Percentiles rank a stretch among this genome's conserved stretches.
phyloP scores from a whole-genome alignment of 2,329 filamentous ascomycete genomes.

The Penicillium psychrosexuale region DNA sequence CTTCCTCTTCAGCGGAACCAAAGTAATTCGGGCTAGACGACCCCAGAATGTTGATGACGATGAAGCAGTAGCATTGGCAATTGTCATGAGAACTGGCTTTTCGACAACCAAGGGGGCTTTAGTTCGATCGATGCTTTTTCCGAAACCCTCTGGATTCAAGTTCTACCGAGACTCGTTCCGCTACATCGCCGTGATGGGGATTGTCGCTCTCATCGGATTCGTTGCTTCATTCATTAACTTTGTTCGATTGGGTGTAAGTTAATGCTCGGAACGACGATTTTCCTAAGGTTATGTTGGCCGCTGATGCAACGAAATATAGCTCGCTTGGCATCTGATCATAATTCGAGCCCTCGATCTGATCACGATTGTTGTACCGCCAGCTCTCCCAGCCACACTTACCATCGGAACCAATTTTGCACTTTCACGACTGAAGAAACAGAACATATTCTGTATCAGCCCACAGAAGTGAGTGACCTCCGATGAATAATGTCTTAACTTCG shows the following conservation, averaged over 20 bases:
- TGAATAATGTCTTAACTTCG: not conserved
- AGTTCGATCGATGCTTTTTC: constrained; percentile 96
- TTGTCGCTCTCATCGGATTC: constrained; percentile 82
- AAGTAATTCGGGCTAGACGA: constrained; percentile 83
- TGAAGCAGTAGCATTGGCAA: constrained; percentile 84
- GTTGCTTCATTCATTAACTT: constrained; percentile 92
- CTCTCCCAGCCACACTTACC: constrained; percentile 87
- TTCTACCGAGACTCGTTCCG: constrained; percentile 97
- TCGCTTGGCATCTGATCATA: constrained; percentile 87
- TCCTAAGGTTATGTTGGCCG: not conserved
- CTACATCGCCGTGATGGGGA: constrained; percentile 94
- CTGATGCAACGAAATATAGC: constrained; percentile 34
- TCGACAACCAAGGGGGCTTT: constrained; percentile 96
- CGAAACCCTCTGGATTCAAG: constrained; percentile 96
- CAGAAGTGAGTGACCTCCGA: constrained; percentile 53
- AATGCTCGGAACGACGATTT: not conserved
- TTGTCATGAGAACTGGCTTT: constrained; percentile 92
- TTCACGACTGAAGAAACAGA: constrained; percentile 76
- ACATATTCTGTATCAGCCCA: constrained; percentile 97
- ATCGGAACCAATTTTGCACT: constrained; percentile 97
- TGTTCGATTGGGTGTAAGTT: constrained; percentile 64
- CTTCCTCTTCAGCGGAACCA: constrained; percentile 92
- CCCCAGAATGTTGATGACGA: constrained; percentile 83
- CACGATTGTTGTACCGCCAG: constrained; percentile 94
- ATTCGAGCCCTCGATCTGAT: constrained; percentile 91